Percentiles rank a stretch among this genome's conserved stretches.
phyloP scores from a whole-genome alignment of 2,329 filamentous ascomycete species.

The Alternaria hordeiaustralica region DNA sequence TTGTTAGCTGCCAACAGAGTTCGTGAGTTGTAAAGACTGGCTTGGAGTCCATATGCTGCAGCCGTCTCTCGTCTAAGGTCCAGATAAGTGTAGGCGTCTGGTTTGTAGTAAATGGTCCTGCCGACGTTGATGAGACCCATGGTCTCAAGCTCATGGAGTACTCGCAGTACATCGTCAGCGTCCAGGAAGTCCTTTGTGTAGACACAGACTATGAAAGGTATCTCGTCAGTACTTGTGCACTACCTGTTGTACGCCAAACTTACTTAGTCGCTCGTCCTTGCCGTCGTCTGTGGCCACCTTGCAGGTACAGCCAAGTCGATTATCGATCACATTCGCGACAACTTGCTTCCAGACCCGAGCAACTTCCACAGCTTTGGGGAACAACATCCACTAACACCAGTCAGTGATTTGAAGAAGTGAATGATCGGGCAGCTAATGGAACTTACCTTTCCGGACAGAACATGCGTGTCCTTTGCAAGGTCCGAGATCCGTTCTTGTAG shows the following conservation, averaged over 20 bases:
- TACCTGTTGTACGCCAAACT: slow-evolving; percentile 1
- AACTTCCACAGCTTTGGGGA: slow-evolving; percentile 62
- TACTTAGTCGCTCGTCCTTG: slow-evolving; percentile 61
- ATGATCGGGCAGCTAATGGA: not conserved
- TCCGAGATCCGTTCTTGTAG: slow-evolving; percentile 64
- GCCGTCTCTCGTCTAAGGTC: slow-evolving; percentile 49
- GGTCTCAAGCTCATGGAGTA: slow-evolving; percentile 67
- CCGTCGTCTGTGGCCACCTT: slow-evolving; percentile 71
- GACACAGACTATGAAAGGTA: slow-evolving; percentile 59
- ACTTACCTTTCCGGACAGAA: slow-evolving; percentile 70
- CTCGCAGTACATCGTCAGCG: slow-evolving; percentile 69
- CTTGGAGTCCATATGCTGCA: slow-evolving; percentile 48
- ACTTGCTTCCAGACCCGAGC: slow-evolving; percentile 71
- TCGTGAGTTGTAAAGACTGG: slow-evolving; percentile 53
- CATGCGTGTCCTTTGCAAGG: slow-evolving; percentile 64
- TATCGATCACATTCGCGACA: slow-evolving; percentile 69
- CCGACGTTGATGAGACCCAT: slow-evolving; percentile 63
- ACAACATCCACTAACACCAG: slow-evolving; percentile 73
- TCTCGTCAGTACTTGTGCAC: not conserved
- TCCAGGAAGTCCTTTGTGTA: slow-evolving; percentile 80
- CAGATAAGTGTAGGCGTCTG: slow-evolving; percentile 62
- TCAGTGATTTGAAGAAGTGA: slow-evolving; percentile 7
- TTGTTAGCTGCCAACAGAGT: slow-evolving; percentile 38
- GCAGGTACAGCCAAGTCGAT: slow-evolving; percentile 73
- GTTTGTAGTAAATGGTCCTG: slow-evolving; percentile 77